phyloP scores from a whole-genome alignment of 2,329 filamentous ascomycete species.

The Cladosporium austrohemisphaericum region DNA sequence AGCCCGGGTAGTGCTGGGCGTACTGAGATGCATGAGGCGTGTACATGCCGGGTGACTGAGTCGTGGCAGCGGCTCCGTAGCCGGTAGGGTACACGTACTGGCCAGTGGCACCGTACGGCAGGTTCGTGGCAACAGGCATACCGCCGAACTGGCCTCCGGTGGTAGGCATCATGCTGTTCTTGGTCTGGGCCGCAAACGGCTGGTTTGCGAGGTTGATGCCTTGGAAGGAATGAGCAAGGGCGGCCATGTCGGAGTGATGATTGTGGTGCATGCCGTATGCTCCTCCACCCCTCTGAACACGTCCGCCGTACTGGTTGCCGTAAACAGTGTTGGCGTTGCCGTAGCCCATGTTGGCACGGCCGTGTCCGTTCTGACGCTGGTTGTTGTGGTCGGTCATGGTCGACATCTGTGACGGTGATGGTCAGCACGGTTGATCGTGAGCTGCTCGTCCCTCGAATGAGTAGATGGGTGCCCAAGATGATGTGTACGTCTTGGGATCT shows the following conservation, averaged over 20 bases:
- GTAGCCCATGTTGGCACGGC: conserved; percentile 29
- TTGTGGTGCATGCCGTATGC: conserved; percentile 34
- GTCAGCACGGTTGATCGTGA: conserved; percentile 17
- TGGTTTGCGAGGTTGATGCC: conserved; percentile 37
- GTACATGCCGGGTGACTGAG: conserved; percentile 42
- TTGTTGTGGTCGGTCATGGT: conserved; percentile 33
- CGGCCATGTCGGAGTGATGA: conserved; percentile 31
- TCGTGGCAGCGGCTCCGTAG: conserved; percentile 26
- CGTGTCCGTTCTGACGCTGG: conserved; percentile 25
- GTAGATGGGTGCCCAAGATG: background rate
- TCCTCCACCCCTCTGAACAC: conserved; percentile 29
- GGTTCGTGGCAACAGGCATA: conserved; percentile 25
- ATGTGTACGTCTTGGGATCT: background rate
- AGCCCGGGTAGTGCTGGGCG: conserved; percentile 43
- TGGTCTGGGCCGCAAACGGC: conserved; percentile 34
- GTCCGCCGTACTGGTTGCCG: conserved; percentile 31
- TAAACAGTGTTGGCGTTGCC: conserved; percentile 28
- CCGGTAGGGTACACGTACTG: conserved; percentile 33
- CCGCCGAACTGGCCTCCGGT: conserved; percentile 28
- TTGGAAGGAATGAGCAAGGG: conserved; percentile 39
- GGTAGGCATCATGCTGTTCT: conserved; percentile 28
- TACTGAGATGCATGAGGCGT: conserved; percentile 41
- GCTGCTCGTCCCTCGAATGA: too few relatives aligned
- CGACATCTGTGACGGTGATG: conserved; percentile 27
- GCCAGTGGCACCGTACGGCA: conserved; percentile 31